Base-by-base conservation (phyloP, 108 stramenopile genomes). In the Nitzschia sp. region DNA sequence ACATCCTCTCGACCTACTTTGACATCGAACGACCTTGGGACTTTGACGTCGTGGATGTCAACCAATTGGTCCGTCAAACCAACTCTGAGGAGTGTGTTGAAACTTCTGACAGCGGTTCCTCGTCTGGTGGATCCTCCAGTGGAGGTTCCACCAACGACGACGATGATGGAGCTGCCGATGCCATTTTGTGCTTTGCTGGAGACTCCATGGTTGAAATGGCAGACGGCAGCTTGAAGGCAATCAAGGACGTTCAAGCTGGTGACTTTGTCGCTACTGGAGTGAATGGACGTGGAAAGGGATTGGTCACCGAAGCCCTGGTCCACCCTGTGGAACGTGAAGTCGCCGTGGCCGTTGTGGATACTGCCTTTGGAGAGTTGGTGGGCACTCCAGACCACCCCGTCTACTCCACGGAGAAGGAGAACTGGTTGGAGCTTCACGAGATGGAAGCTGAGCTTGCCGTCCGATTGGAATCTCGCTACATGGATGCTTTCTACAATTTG, bases 331-430 rank as follows among this genome's bases (percentile, higher is more conserved):
- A 56, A 7, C 25, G 29, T 8, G 54, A 64, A 2, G 43, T 52
- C 12, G 25, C 20, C n/a, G 69, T 76, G 6, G 63, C 63, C 17
- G 50, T 70, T 12, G 26, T 76, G 8, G 8, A 44, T 7, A 71
- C 75, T 24, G 48, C 21, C 11, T 22, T 53, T 37, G 70, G 75
- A 25, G 75, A 71, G 5, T 25, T 71, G 44, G 63, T 66, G n/a
- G 75, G 75, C 5, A 76, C 75, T 20, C 63, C 69, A 9, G 48
- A 63, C 34, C 75, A 76, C 50, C 75, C 75, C 29, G 41, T 76
- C 41, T 65, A 41, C 14, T 22, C 39, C 14, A 25, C 17, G 2
- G 43, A 65, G 1, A 37, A n/a, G 14, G 41, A 38, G 10, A 43
- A 64, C 11, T 70, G 69, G 69, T 39, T 70, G 37, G 69, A 76